These are phyloP conservation scores for Leucocoprinus birnbaumii DNA, from an alignment of 768 basidiomycete species.

Conservation along the genomic window DNA sequence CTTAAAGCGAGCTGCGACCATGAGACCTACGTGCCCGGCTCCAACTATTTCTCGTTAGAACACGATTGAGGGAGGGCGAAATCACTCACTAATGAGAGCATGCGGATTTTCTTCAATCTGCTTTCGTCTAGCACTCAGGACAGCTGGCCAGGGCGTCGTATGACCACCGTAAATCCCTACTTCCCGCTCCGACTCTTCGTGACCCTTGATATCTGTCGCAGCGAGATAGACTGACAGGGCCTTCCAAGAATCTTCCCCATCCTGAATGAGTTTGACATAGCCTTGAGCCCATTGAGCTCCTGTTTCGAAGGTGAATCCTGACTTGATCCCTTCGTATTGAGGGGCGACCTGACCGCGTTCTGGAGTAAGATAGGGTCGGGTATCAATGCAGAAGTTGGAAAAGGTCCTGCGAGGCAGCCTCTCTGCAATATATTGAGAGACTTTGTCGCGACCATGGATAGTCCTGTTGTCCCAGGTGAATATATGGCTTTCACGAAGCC, in stretches of 20 bases:
- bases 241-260: slow-evolving; percentile 5
- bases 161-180: slow-evolving; percentile 5
- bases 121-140: background rate
- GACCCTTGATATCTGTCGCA: slow-evolving; percentile 3
- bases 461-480: slow-evolving; percentile 10
- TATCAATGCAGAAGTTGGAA: slow-evolving; percentile 7
- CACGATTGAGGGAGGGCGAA: background rate
- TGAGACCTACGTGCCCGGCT: background rate
- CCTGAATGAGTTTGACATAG: background rate
- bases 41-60: background rate
- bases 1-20: slow-evolving; percentile 8
- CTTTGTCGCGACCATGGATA: slow-evolving; percentile 3
- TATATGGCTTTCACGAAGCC: slow-evolving; percentile 11
- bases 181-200: slow-evolving; percentile 2
- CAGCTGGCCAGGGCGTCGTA: background rate
- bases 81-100: slow-evolving; percentile 3
- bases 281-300: slow-evolving; percentile 8
- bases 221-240: slow-evolving; percentile 2
- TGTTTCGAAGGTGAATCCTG: slow-evolving; percentile 10
- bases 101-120: slow-evolving; percentile 3
- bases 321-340: background rate
- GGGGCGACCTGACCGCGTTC: background rate
- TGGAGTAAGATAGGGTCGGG: slow-evolving; percentile 1
- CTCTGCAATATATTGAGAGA: background rate
- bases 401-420: background rate